Conservation (phyloP, 257 asterid genomes). For the Plantago elongata region DNA sequence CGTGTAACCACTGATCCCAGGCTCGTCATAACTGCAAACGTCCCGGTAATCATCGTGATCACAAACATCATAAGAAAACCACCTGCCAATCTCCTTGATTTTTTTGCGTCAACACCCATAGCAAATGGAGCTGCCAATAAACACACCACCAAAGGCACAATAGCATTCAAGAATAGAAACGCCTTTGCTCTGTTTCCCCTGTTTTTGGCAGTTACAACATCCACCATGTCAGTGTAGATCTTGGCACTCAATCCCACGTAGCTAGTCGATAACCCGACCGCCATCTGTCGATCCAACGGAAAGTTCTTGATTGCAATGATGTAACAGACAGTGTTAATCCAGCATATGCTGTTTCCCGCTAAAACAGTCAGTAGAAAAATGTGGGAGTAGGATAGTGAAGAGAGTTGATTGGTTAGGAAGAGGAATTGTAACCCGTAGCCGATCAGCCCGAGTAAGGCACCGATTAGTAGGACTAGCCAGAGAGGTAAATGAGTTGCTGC, state of each 20-base stretch:
- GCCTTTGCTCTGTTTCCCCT: slow-evolving; percentile 36
- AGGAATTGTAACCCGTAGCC: slow-evolving; percentile 81
- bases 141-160: slow-evolving; percentile 42
- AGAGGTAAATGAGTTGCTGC: slow-evolving; percentile 63
- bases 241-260: slow-evolving; percentile 64
- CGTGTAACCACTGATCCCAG: slow-evolving; percentile 21
- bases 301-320: slow-evolving; percentile 51
- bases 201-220: slow-evolving; percentile 16
- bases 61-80: slow-evolving; percentile 58
- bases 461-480: slow-evolving; percentile 62
- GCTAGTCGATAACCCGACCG: slow-evolving; percentile 68
- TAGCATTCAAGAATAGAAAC: slow-evolving; percentile 49
- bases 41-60: slow-evolving; percentile 44
- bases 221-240: slow-evolving; percentile 45
- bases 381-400: slow-evolving; percentile 37
- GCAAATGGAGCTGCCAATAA: slow-evolving; percentile 32
- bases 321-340: slow-evolving; percentile 75
- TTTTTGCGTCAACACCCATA: slow-evolving; percentile 29
- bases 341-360: slow-evolving; percentile 72
- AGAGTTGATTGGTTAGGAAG: slow-evolving; percentile 29
- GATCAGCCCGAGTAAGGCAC: slow-evolving; percentile 50
- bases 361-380: slow-evolving; percentile 50
- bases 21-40: slow-evolving; percentile 53
- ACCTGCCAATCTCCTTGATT: slow-evolving; percentile 37
- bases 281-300: slow-evolving; percentile 60